These are phyloP conservation scores for Aschersonia sp. DNA, from an alignment of 2,329 filamentous ascomycete genomes.

Conservation along the genomic window DNA sequence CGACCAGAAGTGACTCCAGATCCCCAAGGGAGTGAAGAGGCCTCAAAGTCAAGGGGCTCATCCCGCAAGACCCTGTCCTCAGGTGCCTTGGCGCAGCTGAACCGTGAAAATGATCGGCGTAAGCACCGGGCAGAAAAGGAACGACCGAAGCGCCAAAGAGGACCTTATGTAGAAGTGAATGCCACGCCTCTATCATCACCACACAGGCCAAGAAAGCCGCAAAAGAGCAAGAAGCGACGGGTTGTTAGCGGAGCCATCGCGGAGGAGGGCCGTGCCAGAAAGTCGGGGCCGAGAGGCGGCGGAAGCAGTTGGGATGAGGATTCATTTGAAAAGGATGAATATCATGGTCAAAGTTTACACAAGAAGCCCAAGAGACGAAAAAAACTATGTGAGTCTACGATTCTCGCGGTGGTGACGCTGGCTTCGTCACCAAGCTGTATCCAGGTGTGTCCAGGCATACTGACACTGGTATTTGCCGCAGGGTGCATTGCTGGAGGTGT, in stretches of 20 bases:
- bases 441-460: neutral
- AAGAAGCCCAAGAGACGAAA: slow-evolving; percentile 35
- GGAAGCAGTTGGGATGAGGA: slow-evolving; percentile 22
- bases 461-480: slow-evolving; percentile 13
- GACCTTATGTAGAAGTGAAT: slow-evolving; percentile 3
- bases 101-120: slow-evolving; percentile 40
- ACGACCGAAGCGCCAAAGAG: slow-evolving; percentile 10
- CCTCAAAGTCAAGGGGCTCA: slow-evolving; percentile 7
- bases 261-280: slow-evolving; percentile 45
- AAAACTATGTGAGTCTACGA: slow-evolving; percentile 39
- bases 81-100: slow-evolving; percentile 51
- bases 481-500: slow-evolving; percentile 40
- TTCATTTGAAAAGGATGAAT: slow-evolving; percentile 34
- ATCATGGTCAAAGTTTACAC: slow-evolving; percentile 25
- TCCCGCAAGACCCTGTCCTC: slow-evolving; percentile 21
- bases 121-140: slow-evolving; percentile 27
- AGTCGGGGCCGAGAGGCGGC: slow-evolving; percentile 27
- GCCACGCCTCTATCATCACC: slow-evolving; percentile 1
- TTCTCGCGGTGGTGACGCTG: neutral
- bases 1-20: slow-evolving; percentile 14
- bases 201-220: slow-evolving; percentile 16
- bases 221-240: slow-evolving; percentile 35
- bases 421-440: too few relatives aligned
- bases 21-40: slow-evolving; percentile 17
- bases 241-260: slow-evolving; percentile 57